These are phyloP conservation scores for Chloranthus sessilifolius DNA, from an alignment of 164 flowering plant species.

Conservation along the genomic window DNA sequence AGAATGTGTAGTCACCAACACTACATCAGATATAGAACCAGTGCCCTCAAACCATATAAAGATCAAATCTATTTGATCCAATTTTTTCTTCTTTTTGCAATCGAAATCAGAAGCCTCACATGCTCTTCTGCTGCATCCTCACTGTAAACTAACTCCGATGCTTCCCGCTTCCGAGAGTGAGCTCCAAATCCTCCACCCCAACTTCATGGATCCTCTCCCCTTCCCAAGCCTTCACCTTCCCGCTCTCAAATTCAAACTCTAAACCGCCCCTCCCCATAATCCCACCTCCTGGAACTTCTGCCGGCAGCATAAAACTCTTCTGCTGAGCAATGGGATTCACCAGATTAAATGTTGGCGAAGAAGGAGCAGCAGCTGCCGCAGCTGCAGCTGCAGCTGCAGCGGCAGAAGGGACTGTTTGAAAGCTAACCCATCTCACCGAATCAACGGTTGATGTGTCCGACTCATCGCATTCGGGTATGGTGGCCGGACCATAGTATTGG, in stretches of 20 bases:
- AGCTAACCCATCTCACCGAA: slow-evolving; percentile 74
- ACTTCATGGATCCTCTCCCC: slow-evolving; percentile 89
- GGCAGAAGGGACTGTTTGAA: slow-evolving; percentile 44
- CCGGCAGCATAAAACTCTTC: slow-evolving; percentile 11
- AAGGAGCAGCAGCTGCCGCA: slow-evolving; percentile 39
- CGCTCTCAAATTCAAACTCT: slow-evolving; percentile 71
- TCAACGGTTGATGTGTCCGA: slow-evolving; percentile 68
- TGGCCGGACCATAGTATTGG: slow-evolving; percentile 41
- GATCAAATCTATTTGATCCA: too few relatives aligned
- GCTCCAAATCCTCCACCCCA: slow-evolving; percentile 80
- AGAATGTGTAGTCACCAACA: too few relatives aligned
- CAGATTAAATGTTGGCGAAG: slow-evolving; percentile 85
- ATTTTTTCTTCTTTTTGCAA: too few relatives aligned
- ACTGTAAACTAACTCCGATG: slow-evolving; percentile 9
- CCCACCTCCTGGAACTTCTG: slow-evolving; percentile 17
- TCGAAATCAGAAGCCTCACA: too few relatives aligned
- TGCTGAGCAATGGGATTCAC: slow-evolving; percentile 43
- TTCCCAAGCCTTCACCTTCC: slow-evolving; percentile 80
- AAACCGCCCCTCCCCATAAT: slow-evolving; percentile 30
- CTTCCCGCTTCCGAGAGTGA: slow-evolving; percentile 75
- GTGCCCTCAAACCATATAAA: too few relatives aligned
- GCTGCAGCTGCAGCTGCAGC: not conserved
- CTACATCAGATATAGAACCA: too few relatives aligned
- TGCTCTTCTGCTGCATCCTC: too few relatives aligned
- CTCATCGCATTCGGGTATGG: slow-evolving; percentile 84